These are phyloP conservation scores for Hyphochytrium catenoides DNA, from an alignment of 352 stramenopile genomes.

Conservation along the genomic window DNA sequence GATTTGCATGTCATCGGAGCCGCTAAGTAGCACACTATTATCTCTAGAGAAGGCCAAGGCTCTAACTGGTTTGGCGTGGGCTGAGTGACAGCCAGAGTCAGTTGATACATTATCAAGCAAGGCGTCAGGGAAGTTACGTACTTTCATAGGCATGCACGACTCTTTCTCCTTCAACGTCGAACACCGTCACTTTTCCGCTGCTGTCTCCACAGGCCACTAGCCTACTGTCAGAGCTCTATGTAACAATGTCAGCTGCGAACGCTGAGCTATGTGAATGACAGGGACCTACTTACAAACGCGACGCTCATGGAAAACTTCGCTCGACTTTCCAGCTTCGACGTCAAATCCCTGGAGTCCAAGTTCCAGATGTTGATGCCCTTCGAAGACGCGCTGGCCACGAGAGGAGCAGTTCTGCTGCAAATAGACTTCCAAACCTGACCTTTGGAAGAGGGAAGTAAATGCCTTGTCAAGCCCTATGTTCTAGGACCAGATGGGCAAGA, in stretches of 20 bases:
- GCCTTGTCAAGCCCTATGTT: background rate
- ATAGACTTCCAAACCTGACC: background rate
- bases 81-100: no score
- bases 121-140: no score
- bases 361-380: constrained; percentile 11
- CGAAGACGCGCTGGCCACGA: constrained; percentile 9
- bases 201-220: constrained; percentile 49
- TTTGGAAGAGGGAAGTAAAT: background rate
- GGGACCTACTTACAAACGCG: constrained; percentile 5
- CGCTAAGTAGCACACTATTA: constrained; percentile 50
- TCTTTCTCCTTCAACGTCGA: constrained; percentile 56
- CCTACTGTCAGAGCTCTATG: constrained; percentile 44
- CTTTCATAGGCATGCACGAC: no score
- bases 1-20: constrained; percentile 70
- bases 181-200: constrained; percentile 55
- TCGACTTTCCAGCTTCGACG: constrained; percentile 9
- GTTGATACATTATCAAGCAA: no score
- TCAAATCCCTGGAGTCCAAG: constrained; percentile 8
- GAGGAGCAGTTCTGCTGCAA: background rate
- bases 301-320: constrained; percentile 14
- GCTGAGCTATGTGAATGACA: background rate
- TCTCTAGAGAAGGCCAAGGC: constrained; percentile 54
- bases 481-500: background rate
- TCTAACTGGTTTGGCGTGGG: constrained; percentile 62
- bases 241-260: constrained; percentile 2